A percentile compares a stretch with the other conserved stretches of the same genome.
Conservation (phyloP, 371 early-diverging fungal species). For the Mortierella polycephala region DNA sequence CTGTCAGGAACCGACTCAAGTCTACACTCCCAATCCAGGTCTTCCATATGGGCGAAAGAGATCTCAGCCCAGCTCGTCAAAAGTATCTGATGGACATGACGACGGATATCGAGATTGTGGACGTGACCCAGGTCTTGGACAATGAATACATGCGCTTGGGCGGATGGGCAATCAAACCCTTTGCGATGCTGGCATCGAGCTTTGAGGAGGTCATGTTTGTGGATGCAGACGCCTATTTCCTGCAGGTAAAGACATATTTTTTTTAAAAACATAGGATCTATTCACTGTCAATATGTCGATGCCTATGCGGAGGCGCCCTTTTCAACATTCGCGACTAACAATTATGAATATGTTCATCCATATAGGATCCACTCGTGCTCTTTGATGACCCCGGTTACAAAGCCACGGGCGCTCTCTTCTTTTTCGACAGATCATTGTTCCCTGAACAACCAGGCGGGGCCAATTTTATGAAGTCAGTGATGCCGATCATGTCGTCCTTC, state of each 20-base stretch:
- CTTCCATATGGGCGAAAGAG: slow-evolving; percentile 69
- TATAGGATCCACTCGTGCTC: slow-evolving; percentile 61
- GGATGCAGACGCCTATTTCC: slow-evolving; percentile 79
- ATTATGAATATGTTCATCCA: background rate
- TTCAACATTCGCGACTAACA: background rate
- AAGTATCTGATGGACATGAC: slow-evolving; percentile 57
- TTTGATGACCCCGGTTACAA: slow-evolving; percentile 68
- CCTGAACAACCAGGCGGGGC: slow-evolving; percentile 54
- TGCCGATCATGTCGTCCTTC: slow-evolving; percentile 59
- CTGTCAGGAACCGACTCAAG: slow-evolving; percentile 65
- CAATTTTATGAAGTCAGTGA: slow-evolving; percentile 59
- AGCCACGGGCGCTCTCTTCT: slow-evolving; percentile 69
- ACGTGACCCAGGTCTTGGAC: slow-evolving; percentile 63
- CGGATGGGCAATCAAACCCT: slow-evolving; percentile 75
- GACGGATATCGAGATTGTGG: slow-evolving; percentile 59
- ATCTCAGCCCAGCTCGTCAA: slow-evolving; percentile 59
- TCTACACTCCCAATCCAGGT: slow-evolving; percentile 78
- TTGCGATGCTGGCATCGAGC: slow-evolving; percentile 70
- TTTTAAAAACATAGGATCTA: background rate
- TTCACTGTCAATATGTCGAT: background rate
- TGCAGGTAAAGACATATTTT: slow-evolving; percentile 46
- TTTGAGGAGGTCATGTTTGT: slow-evolving; percentile 74
- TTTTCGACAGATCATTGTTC: slow-evolving; percentile 68
- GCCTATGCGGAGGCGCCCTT: background rate
- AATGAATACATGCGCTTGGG: slow-evolving; percentile 60